Evolutionary conservation across 331 rosid genomes (phyloP), one percentile per base, ranked within the genome.

Genomic region (Malus hybrid): DNA sequence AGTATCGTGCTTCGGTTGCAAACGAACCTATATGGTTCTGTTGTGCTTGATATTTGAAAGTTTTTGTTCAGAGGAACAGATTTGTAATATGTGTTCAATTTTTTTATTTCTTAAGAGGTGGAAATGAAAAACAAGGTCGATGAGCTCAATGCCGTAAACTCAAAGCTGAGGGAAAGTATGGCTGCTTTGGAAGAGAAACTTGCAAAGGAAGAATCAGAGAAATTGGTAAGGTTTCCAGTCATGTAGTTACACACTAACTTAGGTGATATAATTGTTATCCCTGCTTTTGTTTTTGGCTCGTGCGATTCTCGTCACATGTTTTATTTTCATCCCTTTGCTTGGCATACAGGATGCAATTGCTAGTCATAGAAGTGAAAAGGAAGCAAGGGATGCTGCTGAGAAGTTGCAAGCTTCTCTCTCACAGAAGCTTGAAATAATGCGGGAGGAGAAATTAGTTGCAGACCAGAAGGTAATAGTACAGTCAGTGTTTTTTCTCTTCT

Each of bases 141-240:
- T 22, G 96, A 90, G 82, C 78, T 81, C 70, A 71, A 77, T 78
- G 69, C 78, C 27, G 65, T 77, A 22, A 73, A 78, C 80, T 81
- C 86, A 52, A 80, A 83, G 70, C 76, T 86, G 88, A 81, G 82
- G 79, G 77, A 69, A 81, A 85, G 62, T 31, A 84, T 85, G 61
- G 76, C 82, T 56, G 64, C 84, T 10, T 74, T 91, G 48, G 89
- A 91, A 85, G 93, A 87, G 77, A 90, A 75, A 81, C 59, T 84
- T 50, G 76, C 69, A 0, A 90, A 87, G 69, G 91, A 89, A 86
- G 90, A 89, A 85, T 85, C 86, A 10, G 86, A 85, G 62, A 90
- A 88, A 76, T 36, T 85, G 96, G 98, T 93, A 87, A 75, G 87
- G 6, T 67, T 77, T 20, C 75, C 11, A 27, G 65, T 64, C 61